Evolutionary conservation across 2,329 filamentous ascomycete species (phyloP), one percentile per base, ranked within the genome.

Genomic region (Trichoderma sp.): DNA sequence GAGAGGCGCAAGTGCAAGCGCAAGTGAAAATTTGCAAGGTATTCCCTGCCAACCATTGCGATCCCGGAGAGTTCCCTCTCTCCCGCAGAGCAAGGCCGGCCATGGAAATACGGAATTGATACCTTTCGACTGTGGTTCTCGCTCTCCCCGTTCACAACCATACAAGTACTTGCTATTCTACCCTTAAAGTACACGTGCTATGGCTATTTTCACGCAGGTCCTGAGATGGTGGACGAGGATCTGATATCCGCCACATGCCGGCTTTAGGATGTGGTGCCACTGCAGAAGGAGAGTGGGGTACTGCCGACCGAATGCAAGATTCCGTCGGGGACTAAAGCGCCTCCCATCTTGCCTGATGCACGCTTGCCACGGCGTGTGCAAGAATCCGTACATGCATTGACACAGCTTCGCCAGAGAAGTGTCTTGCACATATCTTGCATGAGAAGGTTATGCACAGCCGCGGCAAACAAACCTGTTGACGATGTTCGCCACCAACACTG

Each of bases 301-400:
- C 57, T 73, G 71, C 70, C 61, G 71, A 72, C 71, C 73, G 63
- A 74, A 76, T 80, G 78, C 77, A 79, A 78, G 78, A 80, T 80
- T 75, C 76, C 76, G 74, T 73, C 72, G 74, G 72, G 73, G 74
- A 73, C 71, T 73, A 73, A 73, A 68, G 71, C 71, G 70, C 60
- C 71, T 58, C 62, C 43, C 71, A 73, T 73, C 71, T 66, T 67
- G 71, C 71, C 67, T 70, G 68, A 53, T 72, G 71, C 71, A 72
- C 36, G 71, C 58, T 71, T 71, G 58, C 67, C 67, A 71, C 32
- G 58, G 39, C 56, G 63, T 67, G 70, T 71, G 63, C 70, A 67
- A 71, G 62, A 71, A 67, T 71, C 56, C 63, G 32, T 66, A 60
- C 70, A 34, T 71, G 70, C 70, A 71, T 71, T 61, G 30, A 28